These are phyloP conservation scores for Vigna reflexopilosa DNA, from an alignment of 306 rosid genomes.

Conservation along the genomic window DNA sequence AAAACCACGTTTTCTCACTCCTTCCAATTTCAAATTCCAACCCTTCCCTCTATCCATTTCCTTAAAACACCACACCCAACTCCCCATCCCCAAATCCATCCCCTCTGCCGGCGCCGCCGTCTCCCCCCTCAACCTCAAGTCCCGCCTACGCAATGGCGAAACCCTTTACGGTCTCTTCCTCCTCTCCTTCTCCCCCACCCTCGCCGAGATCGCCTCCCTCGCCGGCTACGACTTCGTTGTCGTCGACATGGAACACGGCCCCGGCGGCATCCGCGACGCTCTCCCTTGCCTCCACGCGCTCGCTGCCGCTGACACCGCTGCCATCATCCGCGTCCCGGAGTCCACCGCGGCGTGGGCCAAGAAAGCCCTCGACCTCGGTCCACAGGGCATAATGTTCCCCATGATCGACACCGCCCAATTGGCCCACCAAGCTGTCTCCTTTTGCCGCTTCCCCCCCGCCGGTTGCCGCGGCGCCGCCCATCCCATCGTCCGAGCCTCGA, in stretches of 20 bases:
- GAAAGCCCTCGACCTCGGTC: constrained; percentile 88
- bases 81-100: constrained; percentile 50
- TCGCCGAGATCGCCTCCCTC: constrained; percentile 80
- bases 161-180: constrained; percentile 81
- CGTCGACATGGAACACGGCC: constrained; percentile 89
- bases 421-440: constrained; percentile 74
- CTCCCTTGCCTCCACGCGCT: constrained; percentile 75
- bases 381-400: constrained; percentile 84
- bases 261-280: constrained; percentile 69
- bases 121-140: constrained; percentile 54
- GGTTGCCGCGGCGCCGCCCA: constrained; percentile 88
- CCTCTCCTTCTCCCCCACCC: constrained; percentile 80
- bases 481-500: constrained; percentile 72
- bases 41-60: constrained; percentile 25
- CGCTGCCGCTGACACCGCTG: constrained; percentile 71
- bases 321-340: constrained; percentile 77
- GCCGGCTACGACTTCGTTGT: constrained; percentile 83
- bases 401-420: constrained; percentile 68
- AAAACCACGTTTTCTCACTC: background rate
- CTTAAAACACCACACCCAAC: constrained; percentile 24
- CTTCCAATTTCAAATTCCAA: constrained; percentile 16
- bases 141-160: constrained; percentile 73
- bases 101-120: constrained; percentile 7
- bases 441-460: constrained; percentile 68
- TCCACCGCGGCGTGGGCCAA: constrained; percentile 77